Conservation (phyloP, 2,329 filamentous ascomycete species). For the Cytospora piceae region DNA sequence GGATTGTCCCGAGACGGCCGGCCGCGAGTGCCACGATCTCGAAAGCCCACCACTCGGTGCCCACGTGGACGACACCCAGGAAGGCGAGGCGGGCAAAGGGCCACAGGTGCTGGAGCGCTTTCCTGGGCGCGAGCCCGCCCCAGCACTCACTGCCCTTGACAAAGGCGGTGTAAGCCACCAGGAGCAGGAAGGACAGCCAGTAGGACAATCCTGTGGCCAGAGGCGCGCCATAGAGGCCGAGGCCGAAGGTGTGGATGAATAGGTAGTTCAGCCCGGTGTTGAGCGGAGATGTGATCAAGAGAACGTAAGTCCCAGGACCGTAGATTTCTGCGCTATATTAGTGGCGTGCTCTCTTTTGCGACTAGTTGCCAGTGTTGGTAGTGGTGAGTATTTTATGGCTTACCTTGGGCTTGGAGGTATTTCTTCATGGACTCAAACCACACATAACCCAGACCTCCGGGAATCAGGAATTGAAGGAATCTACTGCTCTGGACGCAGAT, state of each 20-base stretch:
- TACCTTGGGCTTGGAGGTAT: conserved; percentile 85
- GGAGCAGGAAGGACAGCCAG: conserved; percentile 79
- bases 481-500: conserved; percentile 73
- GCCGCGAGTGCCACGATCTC: conserved; percentile 86
- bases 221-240: conserved; percentile 79
- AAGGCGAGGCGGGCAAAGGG: conserved; percentile 76
- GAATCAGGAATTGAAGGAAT: conserved; percentile 75
- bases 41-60: conserved; percentile 94
- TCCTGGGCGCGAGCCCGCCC: conserved; percentile 69
- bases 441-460: conserved; percentile 82
- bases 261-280: conserved; percentile 81
- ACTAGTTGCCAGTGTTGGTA: background rate
- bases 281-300: conserved; percentile 79
- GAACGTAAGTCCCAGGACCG: conserved; percentile 78
- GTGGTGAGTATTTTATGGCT: conserved; percentile 53
- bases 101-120: conserved; percentile 67
- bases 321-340: conserved; percentile 60
- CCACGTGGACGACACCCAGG: conserved; percentile 80
- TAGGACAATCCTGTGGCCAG: conserved; percentile 84
- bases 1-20: conserved; percentile 76
- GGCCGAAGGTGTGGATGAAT: conserved; percentile 71
- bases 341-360: background rate
- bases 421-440: conserved; percentile 89
- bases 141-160: conserved; percentile 75
- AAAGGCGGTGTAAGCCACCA: conserved; percentile 74